Conservation (phyloP, 1,139 yeast genomes). For the Taiozyma sp. region DNA sequence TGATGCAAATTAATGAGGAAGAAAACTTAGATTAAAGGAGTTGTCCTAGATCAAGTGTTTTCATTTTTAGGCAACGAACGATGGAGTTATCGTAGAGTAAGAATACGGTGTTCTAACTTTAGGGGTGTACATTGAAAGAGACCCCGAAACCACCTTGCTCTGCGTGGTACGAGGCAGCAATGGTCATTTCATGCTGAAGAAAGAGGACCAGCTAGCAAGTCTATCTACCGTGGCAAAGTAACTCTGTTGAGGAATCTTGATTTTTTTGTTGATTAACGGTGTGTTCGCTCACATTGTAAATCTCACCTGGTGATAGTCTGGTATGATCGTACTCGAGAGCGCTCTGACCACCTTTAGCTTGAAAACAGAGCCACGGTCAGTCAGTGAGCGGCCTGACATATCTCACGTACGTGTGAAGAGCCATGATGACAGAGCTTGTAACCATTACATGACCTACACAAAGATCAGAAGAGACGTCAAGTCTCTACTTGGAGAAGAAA, state of each 20-base stretch:
- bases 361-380: not conserved
- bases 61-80: not conserved
- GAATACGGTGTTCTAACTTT: not conserved
- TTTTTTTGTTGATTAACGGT: not conserved
- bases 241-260: not conserved
- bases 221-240: not conserved
- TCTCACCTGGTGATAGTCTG: not conserved
- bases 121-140: not conserved
- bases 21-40: too few species aligned
- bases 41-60: too few species aligned
- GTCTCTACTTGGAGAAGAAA: not conserved
- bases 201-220: too few species aligned
- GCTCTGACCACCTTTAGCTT: not conserved
- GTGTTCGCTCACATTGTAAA: not conserved
- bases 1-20: too few species aligned
- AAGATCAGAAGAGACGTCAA: not conserved
- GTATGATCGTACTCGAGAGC: not conserved
- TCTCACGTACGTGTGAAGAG: not conserved
- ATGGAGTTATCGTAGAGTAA: not conserved
- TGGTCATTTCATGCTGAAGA: not conserved
- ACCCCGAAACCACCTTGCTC: not conserved
- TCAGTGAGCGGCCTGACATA: not conserved
- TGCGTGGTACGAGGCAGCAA: not conserved
- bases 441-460: not conserved
- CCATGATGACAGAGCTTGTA: not conserved